These are phyloP conservation scores for Danielia reshetovae DNA, from an alignment of 805 yeast genomes.

Conservation along the genomic window DNA sequence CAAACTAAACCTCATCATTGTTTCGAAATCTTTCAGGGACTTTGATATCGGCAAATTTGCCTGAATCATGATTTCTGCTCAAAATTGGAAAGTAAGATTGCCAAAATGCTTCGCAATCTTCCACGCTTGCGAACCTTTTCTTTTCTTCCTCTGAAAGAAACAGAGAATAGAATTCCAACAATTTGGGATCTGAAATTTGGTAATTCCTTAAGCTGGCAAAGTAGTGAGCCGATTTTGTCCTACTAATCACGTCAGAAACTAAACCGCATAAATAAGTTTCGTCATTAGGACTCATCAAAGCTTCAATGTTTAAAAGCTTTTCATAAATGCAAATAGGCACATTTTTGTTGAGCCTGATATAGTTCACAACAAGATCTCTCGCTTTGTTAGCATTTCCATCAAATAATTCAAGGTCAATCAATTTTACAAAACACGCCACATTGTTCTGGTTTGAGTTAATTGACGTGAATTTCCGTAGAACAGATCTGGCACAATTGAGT, in stretches of 20 bases:
- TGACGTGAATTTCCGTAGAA: slow-evolving; percentile 35
- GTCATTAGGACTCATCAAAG: slow-evolving; percentile 23
- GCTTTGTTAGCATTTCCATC: slow-evolving; percentile 36
- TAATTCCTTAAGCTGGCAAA: neutral
- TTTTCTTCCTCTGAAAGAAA: no score
- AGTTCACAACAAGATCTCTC: slow-evolving; percentile 27
- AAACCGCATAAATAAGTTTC: slow-evolving; percentile 24
- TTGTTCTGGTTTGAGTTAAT: slow-evolving; percentile 15
- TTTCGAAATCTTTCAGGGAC: no score
- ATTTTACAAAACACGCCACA: slow-evolving; percentile 30
- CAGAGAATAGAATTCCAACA: neutral
- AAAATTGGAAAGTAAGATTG: no score
- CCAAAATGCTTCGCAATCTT: no score
- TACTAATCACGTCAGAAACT: slow-evolving; percentile 24
- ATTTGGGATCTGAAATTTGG: neutral
- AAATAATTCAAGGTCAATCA: slow-evolving; percentile 44
- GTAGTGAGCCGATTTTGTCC: slow-evolving; percentile 16
- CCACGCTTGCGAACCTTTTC: no score
- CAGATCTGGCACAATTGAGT: slow-evolving; percentile 34
- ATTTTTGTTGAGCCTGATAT: slow-evolving; percentile 17
- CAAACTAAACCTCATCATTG: no score
- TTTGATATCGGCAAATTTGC: no score
- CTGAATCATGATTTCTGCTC: no score
- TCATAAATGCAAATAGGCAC: slow-evolving; percentile 35
- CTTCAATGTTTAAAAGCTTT: slow-evolving; percentile 42